Base-by-base conservation (phyloP, 2,329 filamentous ascomycete species). In the Teratosphaeria destructans region DNA sequence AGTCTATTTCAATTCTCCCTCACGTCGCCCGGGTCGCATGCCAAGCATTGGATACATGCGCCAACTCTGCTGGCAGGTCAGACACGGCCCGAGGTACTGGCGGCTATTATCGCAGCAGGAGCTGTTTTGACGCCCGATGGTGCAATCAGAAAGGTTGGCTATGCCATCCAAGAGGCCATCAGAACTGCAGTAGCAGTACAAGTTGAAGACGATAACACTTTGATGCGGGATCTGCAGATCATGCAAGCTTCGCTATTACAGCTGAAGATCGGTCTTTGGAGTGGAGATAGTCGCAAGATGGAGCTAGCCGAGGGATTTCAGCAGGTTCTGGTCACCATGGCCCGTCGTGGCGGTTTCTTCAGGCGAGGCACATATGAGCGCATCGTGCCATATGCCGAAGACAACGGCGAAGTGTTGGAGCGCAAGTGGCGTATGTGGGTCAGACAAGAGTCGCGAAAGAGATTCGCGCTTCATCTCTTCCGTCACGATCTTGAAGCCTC, bases 351-450 rank as follows among this genome's bases (percentile, higher is more conserved):
- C n/a, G 80, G 83, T 23, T 79, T 81, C 57, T 86, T 87, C 66
- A 79, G 83, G 59, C 75, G 80, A 11, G 69, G 71, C 12, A 71
- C 68, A 8, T 73, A 73, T 52, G 69, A 71, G 1, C 70, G 75
- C 2, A 77, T 86, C 14, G 68, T 74, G 0, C 79, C 84, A 1
- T 68, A 73, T n/a, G 67, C 77, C 0, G 77, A 79, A 1, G 85
- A 88, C 59, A 75, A 81, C 26, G 83, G 81, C 1, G 71, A 81
- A 19, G 73, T 73, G 2, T 73, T 90, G 0, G 80, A 87, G 60
- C 73, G 77, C 3, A 89, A 88, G 65, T 90, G 87, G 87, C 77
- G 74, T 59, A 72, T 73, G 27, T 90, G 86, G 86, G 78, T 82
- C 14, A 77, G 82, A 54, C 76, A 82, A 61, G 86, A 89, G 67